Evolutionary conservation across 495 filamentous ascomycete genomes (phyloP).

Genomic region (Evernia prunastri): DNA sequence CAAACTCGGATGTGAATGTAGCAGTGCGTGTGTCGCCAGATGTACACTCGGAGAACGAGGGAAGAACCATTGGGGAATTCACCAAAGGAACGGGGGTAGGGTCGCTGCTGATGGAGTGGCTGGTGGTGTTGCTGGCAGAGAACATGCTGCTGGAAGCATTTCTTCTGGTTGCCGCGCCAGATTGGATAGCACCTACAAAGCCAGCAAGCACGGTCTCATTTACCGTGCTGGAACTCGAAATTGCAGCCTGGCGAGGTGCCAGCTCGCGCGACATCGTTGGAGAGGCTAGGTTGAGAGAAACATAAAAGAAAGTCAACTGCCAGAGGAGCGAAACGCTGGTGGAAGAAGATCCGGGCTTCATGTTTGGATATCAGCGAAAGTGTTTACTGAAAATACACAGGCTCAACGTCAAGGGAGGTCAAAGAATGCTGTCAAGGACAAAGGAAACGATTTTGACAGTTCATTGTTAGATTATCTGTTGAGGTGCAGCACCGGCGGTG

Average conservation of each 20-base stretch:
- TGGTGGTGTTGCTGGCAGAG: not conserved
- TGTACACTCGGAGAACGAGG: not conserved
- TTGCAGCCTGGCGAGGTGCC: not conserved
- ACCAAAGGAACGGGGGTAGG: not conserved
- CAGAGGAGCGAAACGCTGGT: too few relatives aligned
- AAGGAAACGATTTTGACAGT: too few relatives aligned
- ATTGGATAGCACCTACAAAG: not conserved
- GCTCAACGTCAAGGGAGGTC: too few relatives aligned
- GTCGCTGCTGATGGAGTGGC: not conserved
- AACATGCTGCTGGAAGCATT: too few relatives aligned
- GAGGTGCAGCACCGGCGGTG: too few relatives aligned
- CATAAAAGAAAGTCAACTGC: not conserved
- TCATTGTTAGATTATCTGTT: too few relatives aligned
- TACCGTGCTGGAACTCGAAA: not conserved
- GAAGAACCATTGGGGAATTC: not conserved
- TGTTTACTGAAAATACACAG: too few relatives aligned
- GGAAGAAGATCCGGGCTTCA: too few relatives aligned
- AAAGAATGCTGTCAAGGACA: too few relatives aligned
- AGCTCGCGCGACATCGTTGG: not conserved
- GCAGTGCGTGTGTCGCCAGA: slow-evolving; percentile 3
- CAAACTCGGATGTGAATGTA: slow-evolving; percentile 3
- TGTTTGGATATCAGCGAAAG: too few relatives aligned
- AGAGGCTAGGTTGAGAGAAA: not conserved
- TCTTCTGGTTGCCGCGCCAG: too few relatives aligned
- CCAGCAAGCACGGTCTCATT: too few relatives aligned